Conservation (phyloP, 805 yeast genomes). For the Wickerhamomyces alni region DNA sequence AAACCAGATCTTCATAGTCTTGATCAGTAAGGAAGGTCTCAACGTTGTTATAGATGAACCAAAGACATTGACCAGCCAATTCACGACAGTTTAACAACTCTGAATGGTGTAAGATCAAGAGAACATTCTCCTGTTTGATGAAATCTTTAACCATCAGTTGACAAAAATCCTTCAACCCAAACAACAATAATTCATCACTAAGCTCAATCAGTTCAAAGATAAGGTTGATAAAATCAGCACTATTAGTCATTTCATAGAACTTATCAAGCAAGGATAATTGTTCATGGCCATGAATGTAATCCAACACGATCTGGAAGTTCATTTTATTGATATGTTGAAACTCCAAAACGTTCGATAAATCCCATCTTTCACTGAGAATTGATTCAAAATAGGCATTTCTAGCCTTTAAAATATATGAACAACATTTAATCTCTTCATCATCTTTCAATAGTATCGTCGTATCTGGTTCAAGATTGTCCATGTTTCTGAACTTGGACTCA, state of each 20-base stretch:
- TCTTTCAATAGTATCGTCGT: constrained; percentile 41
- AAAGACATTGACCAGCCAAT: constrained; percentile 53
- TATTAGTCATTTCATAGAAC: constrained; percentile 21
- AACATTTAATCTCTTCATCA: constrained; percentile 35
- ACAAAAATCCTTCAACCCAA: constrained; percentile 52
- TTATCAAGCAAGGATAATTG: constrained; percentile 33
- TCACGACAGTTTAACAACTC: constrained; percentile 44
- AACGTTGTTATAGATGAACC: constrained; percentile 63
- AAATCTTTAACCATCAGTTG: constrained; percentile 55
- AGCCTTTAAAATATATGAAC: constrained; percentile 45
- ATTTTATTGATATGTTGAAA: constrained; percentile 36
- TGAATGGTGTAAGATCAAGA: constrained; percentile 49
- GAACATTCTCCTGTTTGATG: constrained; percentile 54
- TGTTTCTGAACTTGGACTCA: constrained; percentile 3
- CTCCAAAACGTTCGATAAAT: constrained; percentile 24
- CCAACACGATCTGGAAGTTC: constrained; percentile 45
- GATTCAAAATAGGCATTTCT: constrained; percentile 63
- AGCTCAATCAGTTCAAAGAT: constrained; percentile 54
- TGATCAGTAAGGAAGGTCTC: constrained; percentile 47
- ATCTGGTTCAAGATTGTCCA: constrained; percentile 26
- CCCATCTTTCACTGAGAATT: constrained; percentile 52
- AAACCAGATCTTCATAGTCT: constrained; percentile 16
- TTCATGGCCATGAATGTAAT: constrained; percentile 51
- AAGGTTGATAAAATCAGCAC: constrained; percentile 41
- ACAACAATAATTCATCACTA: constrained; percentile 57